Evolutionary conservation across 1,139 yeast genomes (phyloP).

Genomic region (Candida tropicalis): DNA sequence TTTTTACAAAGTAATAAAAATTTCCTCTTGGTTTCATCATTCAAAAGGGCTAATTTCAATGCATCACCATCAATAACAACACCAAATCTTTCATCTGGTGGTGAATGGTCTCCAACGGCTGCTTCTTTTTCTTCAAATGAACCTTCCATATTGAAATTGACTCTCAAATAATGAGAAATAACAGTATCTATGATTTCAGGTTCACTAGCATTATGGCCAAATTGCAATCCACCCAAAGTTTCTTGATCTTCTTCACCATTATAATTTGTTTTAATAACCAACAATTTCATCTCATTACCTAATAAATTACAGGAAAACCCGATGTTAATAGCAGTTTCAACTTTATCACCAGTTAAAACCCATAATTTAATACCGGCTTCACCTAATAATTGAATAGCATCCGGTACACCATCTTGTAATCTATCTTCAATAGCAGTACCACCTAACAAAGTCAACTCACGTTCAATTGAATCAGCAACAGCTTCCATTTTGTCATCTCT

Average conservation of each 20-base stretch:
- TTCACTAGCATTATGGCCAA: constrained; percentile 32
- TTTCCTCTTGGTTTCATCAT: constrained; percentile 58
- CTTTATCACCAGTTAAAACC: constrained; percentile 56
- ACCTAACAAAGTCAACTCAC: constrained; percentile 47
- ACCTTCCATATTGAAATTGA: constrained; percentile 67
- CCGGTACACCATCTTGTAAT: constrained; percentile 55
- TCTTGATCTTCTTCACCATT: constrained; percentile 36
- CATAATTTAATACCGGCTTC: constrained; percentile 54
- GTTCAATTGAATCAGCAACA: constrained; percentile 50
- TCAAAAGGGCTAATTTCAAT: constrained; percentile 67
- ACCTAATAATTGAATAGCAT: constrained; percentile 44
- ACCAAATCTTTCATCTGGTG: constrained; percentile 79
- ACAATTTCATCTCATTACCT: constrained; percentile 49
- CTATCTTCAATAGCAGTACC: constrained; percentile 57
- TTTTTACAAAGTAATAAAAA: constrained; percentile 87
- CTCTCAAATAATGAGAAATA: constrained; percentile 60
- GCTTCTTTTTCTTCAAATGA: constrained; percentile 55
- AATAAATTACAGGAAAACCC: constrained; percentile 55
- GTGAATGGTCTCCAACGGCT: constrained; percentile 72
- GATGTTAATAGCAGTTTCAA: constrained; percentile 54
- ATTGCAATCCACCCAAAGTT: constrained; percentile 30
- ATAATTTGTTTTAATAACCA: constrained; percentile 39
- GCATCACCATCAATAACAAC: constrained; percentile 95
- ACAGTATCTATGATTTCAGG: constrained; percentile 51
- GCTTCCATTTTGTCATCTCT: constrained; percentile 50